phyloP scores from a whole-genome alignment of 169 alveolate species.

The Babesia divergens region DNA sequence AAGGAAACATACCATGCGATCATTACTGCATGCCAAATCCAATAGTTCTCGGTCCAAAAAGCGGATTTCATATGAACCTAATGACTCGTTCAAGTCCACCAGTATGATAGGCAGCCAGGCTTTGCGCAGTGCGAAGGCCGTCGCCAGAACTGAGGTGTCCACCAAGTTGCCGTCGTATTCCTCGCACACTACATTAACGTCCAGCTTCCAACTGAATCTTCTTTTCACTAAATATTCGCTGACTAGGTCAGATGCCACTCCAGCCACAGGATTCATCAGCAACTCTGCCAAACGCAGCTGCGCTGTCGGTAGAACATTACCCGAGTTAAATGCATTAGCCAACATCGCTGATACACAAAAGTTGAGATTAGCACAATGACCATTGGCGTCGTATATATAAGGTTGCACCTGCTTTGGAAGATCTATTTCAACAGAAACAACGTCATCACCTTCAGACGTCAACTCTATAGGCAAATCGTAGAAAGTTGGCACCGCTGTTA shows the following conservation, averaged over 20 bases:
- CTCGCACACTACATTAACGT: constrained; percentile 30
- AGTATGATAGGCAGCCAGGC: constrained; percentile 34
- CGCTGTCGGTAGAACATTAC: constrained; percentile 24
- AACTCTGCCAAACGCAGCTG: constrained; percentile 35
- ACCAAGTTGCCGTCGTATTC: constrained; percentile 61
- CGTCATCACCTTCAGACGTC: not conserved
- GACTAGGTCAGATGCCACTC: not conserved
- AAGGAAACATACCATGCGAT: not conserved
- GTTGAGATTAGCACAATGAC: constrained; percentile 50
- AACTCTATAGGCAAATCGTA: not conserved
- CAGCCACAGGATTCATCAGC: not conserved
- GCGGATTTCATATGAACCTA: not conserved
- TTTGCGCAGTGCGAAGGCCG: constrained; percentile 23
- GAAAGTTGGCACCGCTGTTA: constrained; percentile 15
- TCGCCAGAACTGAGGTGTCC: constrained; percentile 37
- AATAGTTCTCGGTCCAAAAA: not conserved
- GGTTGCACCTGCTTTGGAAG: constrained; percentile 52
- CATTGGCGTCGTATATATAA: constrained; percentile 50
- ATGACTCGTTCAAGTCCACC: not conserved
- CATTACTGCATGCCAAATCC: not conserved
- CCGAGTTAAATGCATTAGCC: constrained; percentile 31
- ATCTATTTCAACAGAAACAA: constrained; percentile 10
- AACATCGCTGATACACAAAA: constrained; percentile 26
- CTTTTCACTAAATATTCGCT: not conserved
- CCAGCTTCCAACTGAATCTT: constrained; percentile 42